Evolutionary conservation across 1,284 basidiomycete genomes (phyloP), one percentile per base, ranked within the genome.

Genomic region (Schizophyllum commune): DNA sequence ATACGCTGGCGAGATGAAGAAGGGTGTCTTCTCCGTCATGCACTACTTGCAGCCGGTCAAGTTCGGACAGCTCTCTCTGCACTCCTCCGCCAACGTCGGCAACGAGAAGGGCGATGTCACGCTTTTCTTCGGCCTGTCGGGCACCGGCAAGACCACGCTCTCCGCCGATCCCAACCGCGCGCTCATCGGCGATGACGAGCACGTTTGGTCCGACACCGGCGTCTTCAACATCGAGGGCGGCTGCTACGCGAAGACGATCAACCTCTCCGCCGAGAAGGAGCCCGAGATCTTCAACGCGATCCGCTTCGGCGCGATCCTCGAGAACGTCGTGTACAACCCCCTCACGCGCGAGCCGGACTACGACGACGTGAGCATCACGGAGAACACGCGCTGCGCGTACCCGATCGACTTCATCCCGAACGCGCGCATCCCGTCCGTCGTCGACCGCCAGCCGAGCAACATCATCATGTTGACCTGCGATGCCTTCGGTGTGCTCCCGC

Each of bases 1-100:
- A 76, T 99, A 99, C 76, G 97, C 97, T 59, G 97, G 97, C 66
- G 97, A 99, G 82, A 99, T 99, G 97, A 99, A 99, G 84, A 99
- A 99, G 88, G 97, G 97, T 76, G 93, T 99, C 75, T 99, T 99
- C 83, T 95, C 92, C 59, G 96, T 99, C 71, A 99, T 99, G 97
- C 97, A 99, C 81, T 99, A 99, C 78, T 85, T 99, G 66, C 94
- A 97, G 82, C 96, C 97, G 20, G 91, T 99, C 83, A 98, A 98
- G 77, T 99, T 97, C 73, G 94, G 94, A 63, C 95, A 98, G 75
- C 86, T 99, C 63, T 98, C 96, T 34, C 86, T 99, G 62, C 97
- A 99, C 81, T 98, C 97, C n/a, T 98, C 95, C 57, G 95, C 95
- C 68, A 99, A 99, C 75, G 92, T 97, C 69, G 96, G 96, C 63